Percentiles rank a stretch among this genome's conserved stretches.
These are phyloP conservation scores for Lactifluus subvellereus DNA, from an alignment of 768 basidiomycete species.

Conservation along the genomic window DNA sequence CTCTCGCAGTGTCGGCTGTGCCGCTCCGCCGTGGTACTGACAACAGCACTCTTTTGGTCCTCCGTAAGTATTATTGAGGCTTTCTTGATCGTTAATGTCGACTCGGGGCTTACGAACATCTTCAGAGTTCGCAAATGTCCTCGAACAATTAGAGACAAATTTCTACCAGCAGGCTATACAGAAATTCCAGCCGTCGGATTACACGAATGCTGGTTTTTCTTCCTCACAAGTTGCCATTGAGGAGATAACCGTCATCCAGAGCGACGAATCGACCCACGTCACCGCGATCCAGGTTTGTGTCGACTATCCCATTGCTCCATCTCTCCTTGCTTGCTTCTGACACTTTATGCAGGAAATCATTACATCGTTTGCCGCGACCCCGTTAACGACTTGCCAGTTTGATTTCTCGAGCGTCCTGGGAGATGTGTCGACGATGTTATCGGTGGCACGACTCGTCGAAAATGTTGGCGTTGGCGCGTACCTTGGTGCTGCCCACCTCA, in stretches of 20 bases:
- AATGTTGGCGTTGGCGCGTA: constrained; percentile 71
- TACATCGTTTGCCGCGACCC: constrained; percentile 45
- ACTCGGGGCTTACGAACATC: neutral
- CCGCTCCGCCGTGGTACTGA: constrained; percentile 39
- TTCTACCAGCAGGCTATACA: constrained; percentile 64
- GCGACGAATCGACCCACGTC: constrained; percentile 59
- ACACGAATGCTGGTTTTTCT: constrained; percentile 58
- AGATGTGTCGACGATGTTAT: constrained; percentile 64
- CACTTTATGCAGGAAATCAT: constrained; percentile 38
- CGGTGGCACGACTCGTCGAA: constrained; percentile 70
- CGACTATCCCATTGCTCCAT: neutral
- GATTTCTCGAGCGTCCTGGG: constrained; percentile 57
- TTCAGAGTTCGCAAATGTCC: constrained; percentile 67
- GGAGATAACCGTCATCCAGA: constrained; percentile 53
- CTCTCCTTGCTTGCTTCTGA: neutral
- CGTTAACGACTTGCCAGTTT: constrained; percentile 59
- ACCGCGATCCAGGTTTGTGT: constrained; percentile 44
- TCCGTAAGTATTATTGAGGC: constrained; percentile 40
- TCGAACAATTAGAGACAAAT: constrained; percentile 64
- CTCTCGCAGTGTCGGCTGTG: constrained; percentile 44
- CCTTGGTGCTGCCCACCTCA: constrained; percentile 61
- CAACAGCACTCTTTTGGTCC: constrained; percentile 42
- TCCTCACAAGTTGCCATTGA: constrained; percentile 50
- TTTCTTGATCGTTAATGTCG: constrained; percentile 12
- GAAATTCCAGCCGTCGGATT: constrained; percentile 61